phyloP scores from a whole-genome alignment of 1,284 basidiomycete species.

The Amylostereum areolatum region DNA sequence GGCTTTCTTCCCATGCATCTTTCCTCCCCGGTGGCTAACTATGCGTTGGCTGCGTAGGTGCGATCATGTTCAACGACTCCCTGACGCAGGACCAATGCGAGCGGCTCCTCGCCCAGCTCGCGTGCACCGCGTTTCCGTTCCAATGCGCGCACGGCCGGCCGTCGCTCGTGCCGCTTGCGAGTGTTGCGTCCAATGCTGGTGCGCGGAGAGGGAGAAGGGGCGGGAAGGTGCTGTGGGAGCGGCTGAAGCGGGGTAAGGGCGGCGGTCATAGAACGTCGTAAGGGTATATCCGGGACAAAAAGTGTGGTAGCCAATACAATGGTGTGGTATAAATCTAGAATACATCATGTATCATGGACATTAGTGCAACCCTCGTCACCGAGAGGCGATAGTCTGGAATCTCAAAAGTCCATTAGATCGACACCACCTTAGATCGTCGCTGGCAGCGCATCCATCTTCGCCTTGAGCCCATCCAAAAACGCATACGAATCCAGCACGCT shows the following conservation, averaged over 20 bases:
- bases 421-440: conserved; percentile 31
- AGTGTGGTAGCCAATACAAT: too few species aligned
- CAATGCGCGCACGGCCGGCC: conserved; percentile 85
- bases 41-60: conserved; percentile 43
- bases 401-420: too few species aligned
- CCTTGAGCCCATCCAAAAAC: conserved; percentile 49
- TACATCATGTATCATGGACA: too few species aligned
- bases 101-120: conserved; percentile 61
- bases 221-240: too few species aligned
- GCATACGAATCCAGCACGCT: conserved; percentile 56
- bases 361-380: too few species aligned
- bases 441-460: conserved; percentile 53
- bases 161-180: conserved; percentile 22
- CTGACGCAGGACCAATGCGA: conserved; percentile 66
- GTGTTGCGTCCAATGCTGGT: conserved; percentile 7
- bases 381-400: too few species aligned
- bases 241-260: too few species aligned
- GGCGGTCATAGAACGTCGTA: too few species aligned
- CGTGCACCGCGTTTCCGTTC: conserved; percentile 77
- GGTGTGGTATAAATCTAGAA: too few species aligned
- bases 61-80: conserved; percentile 94
- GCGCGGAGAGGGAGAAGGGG: not conserved
- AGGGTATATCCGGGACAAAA: too few species aligned
- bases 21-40: conserved; percentile 1
- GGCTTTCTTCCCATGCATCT: conserved; percentile 13